Base-by-base conservation (phyloP, 2,329 filamentous ascomycete genomes). In the Trichoderma arundinaceum region DNA sequence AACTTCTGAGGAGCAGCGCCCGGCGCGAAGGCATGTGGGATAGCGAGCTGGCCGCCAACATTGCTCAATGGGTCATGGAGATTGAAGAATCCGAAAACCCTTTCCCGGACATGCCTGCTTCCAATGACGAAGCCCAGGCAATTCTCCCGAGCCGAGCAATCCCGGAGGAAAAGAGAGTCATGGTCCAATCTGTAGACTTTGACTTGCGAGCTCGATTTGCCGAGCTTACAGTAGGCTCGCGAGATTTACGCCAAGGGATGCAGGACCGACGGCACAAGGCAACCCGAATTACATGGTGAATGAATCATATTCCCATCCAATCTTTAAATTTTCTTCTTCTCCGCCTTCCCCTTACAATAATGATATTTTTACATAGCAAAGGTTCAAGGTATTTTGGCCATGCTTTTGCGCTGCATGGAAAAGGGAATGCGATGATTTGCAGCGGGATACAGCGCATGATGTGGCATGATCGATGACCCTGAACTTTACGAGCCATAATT, bases 21-120 rank as follows among this genome's bases (percentile, higher is more conserved):
- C 81, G 88, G 52, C 80, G 88, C 56, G 89, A 91, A 75, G 88
- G 86, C 22, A 88, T 90, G 82, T 91, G 88, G 88, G 88, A 91
- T 71, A 88, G 84, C 70, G 82, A 86, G 68, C 79, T 88, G 67
- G 79, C 82, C 10, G 84, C 85, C 1, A 80, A 80, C 7, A 86
- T 88, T 69, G 82, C 81, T 53, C 79, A 78, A 66, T 87, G 84
- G 84, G 79, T 87, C 43, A 81, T 84, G 73, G 75, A 79, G 8
- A 78, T 87, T 15, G 85, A 88, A 69, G 85, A 88, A 69, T 79
- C 78, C 7, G 78, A 80, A 2, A 65, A 68, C 48, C 38, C 46
- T 15, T 56, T 64, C 17, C 63, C 51, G 12, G 49, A 32, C 4
- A 33, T 54, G 51, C 54, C 6, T 9, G 28, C 19, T 12, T 6